These are phyloP conservation scores for Colletotrichum sp. DNA, from an alignment of 2,329 filamentous ascomycete genomes.

Conservation along the genomic window DNA sequence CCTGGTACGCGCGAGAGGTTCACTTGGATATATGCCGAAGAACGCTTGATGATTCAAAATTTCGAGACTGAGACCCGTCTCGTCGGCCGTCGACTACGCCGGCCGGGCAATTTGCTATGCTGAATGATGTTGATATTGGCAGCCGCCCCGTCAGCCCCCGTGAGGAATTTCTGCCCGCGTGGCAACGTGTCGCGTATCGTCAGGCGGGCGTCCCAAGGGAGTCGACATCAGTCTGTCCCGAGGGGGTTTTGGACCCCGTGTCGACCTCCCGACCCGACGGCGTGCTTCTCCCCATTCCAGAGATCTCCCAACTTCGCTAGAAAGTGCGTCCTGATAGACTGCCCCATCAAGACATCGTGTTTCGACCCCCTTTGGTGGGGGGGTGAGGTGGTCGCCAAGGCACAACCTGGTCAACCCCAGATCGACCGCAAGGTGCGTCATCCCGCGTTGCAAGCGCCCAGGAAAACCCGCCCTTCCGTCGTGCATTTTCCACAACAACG, in stretches of 20 bases:
- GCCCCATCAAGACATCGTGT: background rate
- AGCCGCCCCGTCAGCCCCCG: background rate
- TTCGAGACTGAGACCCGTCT: background rate
- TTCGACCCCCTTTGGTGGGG: background rate
- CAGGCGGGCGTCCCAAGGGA: background rate
- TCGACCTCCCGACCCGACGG: background rate
- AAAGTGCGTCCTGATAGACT: background rate
- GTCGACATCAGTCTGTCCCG: background rate
- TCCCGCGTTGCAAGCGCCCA: constrained; percentile 8
- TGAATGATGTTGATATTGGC: background rate
- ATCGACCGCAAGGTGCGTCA: constrained; percentile 12
- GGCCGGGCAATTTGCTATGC: background rate
- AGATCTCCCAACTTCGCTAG: background rate
- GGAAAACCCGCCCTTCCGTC: background rate
- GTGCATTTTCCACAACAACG: background rate
- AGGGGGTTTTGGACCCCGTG: background rate
- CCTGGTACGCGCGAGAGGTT: background rate
- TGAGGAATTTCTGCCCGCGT: constrained; percentile 1
- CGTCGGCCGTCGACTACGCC: background rate
- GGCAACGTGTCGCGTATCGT: background rate
- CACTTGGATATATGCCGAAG: constrained; percentile 3
- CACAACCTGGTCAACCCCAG: background rate
- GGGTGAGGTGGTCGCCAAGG: background rate
- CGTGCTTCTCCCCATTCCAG: background rate
- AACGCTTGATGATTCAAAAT: constrained; percentile 3